Evolutionary conservation across 116 monocot species (phyloP).

Genomic region (Zostera marina): DNA sequence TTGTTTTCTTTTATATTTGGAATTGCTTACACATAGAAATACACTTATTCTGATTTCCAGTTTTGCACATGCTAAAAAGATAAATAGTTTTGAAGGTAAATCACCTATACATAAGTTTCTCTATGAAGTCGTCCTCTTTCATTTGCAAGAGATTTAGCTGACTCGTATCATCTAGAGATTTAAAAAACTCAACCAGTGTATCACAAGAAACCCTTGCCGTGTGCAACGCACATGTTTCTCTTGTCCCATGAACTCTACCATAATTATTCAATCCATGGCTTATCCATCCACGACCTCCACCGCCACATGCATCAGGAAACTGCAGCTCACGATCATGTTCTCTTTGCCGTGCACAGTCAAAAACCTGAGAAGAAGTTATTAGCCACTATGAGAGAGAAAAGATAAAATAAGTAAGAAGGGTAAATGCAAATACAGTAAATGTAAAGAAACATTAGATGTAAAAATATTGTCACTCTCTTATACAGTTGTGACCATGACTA

Average conservation of each 20-base stretch:
- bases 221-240: slow-evolving; percentile 95
- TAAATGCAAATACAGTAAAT: no score
- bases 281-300: slow-evolving; percentile 92
- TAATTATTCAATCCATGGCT: slow-evolving; percentile 75
- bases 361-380: slow-evolving; percentile 36
- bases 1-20: background rate
- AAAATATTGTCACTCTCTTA: no score
- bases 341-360: slow-evolving; percentile 71
- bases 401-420: background rate
- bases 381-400: background rate
- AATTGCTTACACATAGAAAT: background rate
- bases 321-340: slow-evolving; percentile 83
- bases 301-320: slow-evolving; percentile 98
- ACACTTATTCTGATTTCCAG: no score
- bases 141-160: slow-evolving; percentile 59
- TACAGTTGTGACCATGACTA: no score
- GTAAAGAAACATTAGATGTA: no score
- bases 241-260: slow-evolving; percentile 65
- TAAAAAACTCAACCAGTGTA: slow-evolving; percentile 81
- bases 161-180: slow-evolving; percentile 68
- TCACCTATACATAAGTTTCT: slow-evolving; percentile 88
- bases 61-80: background rate
- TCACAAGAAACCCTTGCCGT: slow-evolving; percentile 85
- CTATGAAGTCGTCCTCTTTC: slow-evolving; percentile 99
- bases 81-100: background rate